Base-by-base conservation (phyloP, 2,329 filamentous ascomycete species). In the Alternaria burnsii region DNA sequence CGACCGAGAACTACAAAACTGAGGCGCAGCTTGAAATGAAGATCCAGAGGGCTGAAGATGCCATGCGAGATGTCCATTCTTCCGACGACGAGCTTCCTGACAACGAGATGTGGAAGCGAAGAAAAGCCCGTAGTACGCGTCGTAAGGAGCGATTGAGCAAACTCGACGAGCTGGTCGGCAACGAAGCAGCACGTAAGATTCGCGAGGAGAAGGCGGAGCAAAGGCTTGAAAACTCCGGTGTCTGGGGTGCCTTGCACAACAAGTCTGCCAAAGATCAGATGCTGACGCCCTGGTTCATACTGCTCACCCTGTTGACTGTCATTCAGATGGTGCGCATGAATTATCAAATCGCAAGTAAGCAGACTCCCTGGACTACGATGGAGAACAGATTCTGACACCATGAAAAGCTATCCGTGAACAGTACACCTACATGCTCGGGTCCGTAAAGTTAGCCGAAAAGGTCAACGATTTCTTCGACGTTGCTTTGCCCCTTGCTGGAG, bases 391-490 rank as follows among this genome's bases (percentile, higher is more conserved):
- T 1, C 40, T 42, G 22, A 42, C 20, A 24, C 12, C 20, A 4
- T 3, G 14, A 42, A 24, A 42, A 42, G 40, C 93, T 3, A 89
- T 97, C 65, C 86, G 90, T 2, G 85, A 89, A 3, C 93, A 97
- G 77, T 96, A 96, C 78, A 85, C 87, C 48, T 89, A 88, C 71
- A 86, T 97, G 50, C 86, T 97, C 5, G 81, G 82, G 38, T 89
- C 88, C 1, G 79, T 82, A 54, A 78, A 82, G 1, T 81, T 84
- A 48, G 91, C 92, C 0, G 82, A 87, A 16, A 81, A 84, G 55
- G 83, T 97, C 74, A 97, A 96, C 79, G 84, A 90, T 43, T 89
- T 93, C 76, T 97, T 97, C 79, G 93, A 97, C 73, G 80, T 91
- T 52, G 88, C 92, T n/a, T 84, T 97, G 1, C 93, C 93, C 0